Percentiles rank a stretch among this genome's conserved stretches.
Evolutionary conservation across 345 rosid genomes (phyloP).

Genomic region (Moricandia arvensis): DNA sequence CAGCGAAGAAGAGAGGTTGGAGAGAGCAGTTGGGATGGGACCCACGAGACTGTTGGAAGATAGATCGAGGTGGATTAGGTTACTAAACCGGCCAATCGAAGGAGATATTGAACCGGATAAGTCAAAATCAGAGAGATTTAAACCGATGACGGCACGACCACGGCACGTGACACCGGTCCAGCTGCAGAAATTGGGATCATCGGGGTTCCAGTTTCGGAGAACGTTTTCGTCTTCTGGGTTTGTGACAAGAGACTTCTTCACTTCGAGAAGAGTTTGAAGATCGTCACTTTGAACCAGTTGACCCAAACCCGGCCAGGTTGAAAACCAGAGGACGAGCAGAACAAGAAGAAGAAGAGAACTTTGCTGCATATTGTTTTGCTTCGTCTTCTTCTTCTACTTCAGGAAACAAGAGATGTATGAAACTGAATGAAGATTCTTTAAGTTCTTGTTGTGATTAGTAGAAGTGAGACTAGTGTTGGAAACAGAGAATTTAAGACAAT

Average conservation of each 20-base stretch:
- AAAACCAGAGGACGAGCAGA: conserved; percentile 17
- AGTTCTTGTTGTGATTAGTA: neutral
- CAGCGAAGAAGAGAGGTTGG: conserved; percentile 64
- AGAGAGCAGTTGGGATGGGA: conserved; percentile 57
- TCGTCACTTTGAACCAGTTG: conserved; percentile 14
- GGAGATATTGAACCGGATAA: conserved; percentile 62
- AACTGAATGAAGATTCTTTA: neutral
- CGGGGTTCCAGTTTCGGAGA: conserved; percentile 58
- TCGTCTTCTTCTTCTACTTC: neutral
- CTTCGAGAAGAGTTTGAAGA: conserved; percentile 18
- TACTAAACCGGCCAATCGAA: conserved; percentile 47
- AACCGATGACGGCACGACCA: conserved; percentile 39
- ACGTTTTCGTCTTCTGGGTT: conserved; percentile 46
- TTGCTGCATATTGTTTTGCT: conserved; percentile 13
- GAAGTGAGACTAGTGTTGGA: neutral
- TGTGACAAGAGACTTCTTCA: conserved; percentile 43
- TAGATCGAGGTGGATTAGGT: conserved; percentile 64
- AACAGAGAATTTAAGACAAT: conserved; percentile 28
- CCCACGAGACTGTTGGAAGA: conserved; percentile 61
- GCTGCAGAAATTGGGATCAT: conserved; percentile 44
- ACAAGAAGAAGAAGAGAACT: neutral
- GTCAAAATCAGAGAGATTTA: conserved; percentile 63
- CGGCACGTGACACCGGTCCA: conserved; percentile 80
- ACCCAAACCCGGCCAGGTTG: neutral
- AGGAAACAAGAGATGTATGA: conserved; percentile 3